Base-by-base conservation (phyloP, 495 filamentous ascomycete species). In the Podospora didyma region DNA sequence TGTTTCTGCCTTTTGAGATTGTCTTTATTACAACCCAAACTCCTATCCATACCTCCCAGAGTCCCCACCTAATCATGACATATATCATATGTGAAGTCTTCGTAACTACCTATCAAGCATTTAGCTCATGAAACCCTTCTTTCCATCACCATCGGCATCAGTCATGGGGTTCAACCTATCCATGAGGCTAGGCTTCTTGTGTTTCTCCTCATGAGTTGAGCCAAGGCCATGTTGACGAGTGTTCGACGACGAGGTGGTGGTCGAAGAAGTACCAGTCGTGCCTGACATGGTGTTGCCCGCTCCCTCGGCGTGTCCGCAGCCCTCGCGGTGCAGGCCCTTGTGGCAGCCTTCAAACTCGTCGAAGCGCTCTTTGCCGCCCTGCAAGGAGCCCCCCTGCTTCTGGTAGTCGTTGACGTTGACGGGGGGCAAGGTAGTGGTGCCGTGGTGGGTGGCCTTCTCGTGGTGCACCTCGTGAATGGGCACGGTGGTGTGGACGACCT, bases 401-500 rank as follows among this genome's bases (percentile, higher is more conserved):
- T 78, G 77, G 69, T 82, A 89, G 52, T 88, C 82, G 2, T 73
- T 67, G 75, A 87, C 77, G 42, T 67, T 81, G 54, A 87, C 75
- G n/a, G 82, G 73, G 5, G 84, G 85, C 12, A 86, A 72, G 12
- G 78, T 71, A 2, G 80, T 79, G 7, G 81, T 74, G 20, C 71
- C 66, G 69, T 88, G 85, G 67, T 84, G 79, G 53, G 82, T 77
- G 7, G 83, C 73, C 17, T 79, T 74, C 39, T 85, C 80, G 54
- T 86, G 82, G 61, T 87, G 84, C 1, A 79, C 72, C 65, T 89
- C 86, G 56, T 88, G 86, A 58, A 88, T 75, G 0, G 82, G 85
- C 7, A 85, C 73, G n/a, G 83, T 86, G 46, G 82, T 86, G 68
- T 88, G 26, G 26, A 31, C 76, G 19, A 88, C 82, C 6, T 75